Base-by-base conservation (phyloP, 129 eudicot genomes). In the Mikania micrantha region DNA sequence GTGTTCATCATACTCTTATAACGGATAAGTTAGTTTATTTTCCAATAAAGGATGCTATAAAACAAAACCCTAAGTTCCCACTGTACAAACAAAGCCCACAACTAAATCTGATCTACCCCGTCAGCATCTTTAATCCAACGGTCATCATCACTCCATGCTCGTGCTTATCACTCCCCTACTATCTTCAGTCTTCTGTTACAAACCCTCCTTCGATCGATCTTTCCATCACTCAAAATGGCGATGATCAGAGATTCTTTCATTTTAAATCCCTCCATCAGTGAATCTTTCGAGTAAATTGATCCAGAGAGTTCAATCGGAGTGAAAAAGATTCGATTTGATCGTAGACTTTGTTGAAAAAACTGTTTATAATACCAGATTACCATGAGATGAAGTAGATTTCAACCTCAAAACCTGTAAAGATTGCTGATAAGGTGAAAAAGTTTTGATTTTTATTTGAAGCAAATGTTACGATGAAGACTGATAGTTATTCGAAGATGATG, bases 401-500 rank as follows among this genome's bases (percentile, higher is more conserved):
- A 31, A 64, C 49, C 50, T 70, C 38, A 36, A 9, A 44, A 16
- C 16, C 7, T 44, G 48, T 47, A 48, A 74, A 54, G 69, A 32
- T 80, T 31, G 83, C 42, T 4, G 9, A 27, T 10, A 29, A 24
- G 41, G 34, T 36, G 35, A 57, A 66, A 65, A 73, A 63, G 63
- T 16, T 70, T 80, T 34, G 48, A 71, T 65, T 78, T 75, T 71
- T 65, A 16, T 45, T 53, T 53, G 40, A 45, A 60, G 69, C 50
- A 4, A 39, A 70, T 73, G 19, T 4, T 40, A 75, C 8, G 64
- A 84, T 84, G 90, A 87, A 82, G 38, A 84, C 84, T 57, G 95
- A 84, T 76, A 82, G 80, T 29, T 87, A 84, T 75, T 71, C 84
- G 64, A 84, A 84, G 84, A 84, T 87, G 90, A 74, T 85, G 79